A percentile compares a stretch with the other conserved stretches of the same genome.
Evolutionary conservation across 2,329 filamentous ascomycete genomes (phyloP).

Genomic region (Mollisia scopiformis): DNA sequence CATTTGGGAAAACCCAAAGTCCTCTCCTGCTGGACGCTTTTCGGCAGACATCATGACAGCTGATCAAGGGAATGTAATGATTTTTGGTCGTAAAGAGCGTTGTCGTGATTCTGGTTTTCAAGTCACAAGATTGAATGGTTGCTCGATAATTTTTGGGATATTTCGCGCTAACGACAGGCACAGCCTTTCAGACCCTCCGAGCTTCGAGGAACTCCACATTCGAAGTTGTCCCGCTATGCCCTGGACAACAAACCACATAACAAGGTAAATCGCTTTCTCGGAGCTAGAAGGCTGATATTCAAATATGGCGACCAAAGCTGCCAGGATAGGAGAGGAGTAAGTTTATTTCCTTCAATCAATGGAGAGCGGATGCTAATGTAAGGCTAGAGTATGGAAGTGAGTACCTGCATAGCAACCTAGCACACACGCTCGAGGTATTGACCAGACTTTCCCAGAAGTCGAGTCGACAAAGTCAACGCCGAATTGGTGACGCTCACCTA

Average conservation of each 20-base stretch:
- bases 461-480: slow-evolving; percentile 96
- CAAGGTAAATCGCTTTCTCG: not conserved
- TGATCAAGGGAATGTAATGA: not conserved
- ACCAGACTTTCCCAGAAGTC: slow-evolving; percentile 62
- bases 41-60: slow-evolving; percentile 74
- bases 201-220: not conserved
- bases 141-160: slow-evolving; percentile 5
- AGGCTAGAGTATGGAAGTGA: slow-evolving; percentile 41
- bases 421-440: not conserved
- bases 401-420: slow-evolving; percentile 17
- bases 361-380: slow-evolving; percentile 26
- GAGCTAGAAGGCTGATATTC: not conserved
- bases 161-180: not conserved
- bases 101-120: not conserved
- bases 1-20: slow-evolving; percentile 78
- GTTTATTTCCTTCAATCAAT: slow-evolving; percentile 34
- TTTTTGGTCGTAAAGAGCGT: not conserved
- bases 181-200: not conserved
- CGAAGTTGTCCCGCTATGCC: not conserved
- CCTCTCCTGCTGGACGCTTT: slow-evolving; percentile 87
- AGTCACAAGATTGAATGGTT: not conserved
- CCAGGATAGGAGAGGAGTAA: slow-evolving; percentile 76
- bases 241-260: not conserved
- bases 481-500: slow-evolving; percentile 97
- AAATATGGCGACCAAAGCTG: slow-evolving; percentile 59